Percentiles rank a stretch among this genome's conserved stretches.
Evolutionary conservation across 2,329 filamentous ascomycete genomes (phyloP).

Genomic region (Aspergillus novofumigatus): DNA sequence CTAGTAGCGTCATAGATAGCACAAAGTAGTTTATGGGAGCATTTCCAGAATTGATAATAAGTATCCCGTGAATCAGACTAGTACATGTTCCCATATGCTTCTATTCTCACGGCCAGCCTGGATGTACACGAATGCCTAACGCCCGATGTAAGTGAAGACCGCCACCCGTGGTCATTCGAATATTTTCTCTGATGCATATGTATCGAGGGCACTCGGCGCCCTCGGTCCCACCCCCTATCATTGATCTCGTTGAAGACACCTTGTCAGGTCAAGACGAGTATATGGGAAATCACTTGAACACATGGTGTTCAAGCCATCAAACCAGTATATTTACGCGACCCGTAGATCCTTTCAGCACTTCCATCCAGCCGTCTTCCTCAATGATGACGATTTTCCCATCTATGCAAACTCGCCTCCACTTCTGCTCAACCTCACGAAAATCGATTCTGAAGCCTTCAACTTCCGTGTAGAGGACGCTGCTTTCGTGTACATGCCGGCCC

Average conservation of each 20-base stretch:
- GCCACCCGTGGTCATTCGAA: not conserved
- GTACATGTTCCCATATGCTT: no score
- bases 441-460: conserved; percentile 64
- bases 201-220: not conserved
- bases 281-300: not conserved
- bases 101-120: no score
- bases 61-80: no score
- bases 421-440: conserved; percentile 55
- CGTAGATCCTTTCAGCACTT: conserved; percentile 44
- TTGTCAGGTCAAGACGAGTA: not conserved
- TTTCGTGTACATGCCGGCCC: conserved; percentile 52
- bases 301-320: conserved; percentile 6
- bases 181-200: not conserved
- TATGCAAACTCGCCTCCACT: conserved; percentile 85
- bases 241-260: not conserved
- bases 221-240: not conserved
- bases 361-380: conserved; percentile 66
- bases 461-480: conserved; percentile 64
- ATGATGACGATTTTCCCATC: conserved; percentile 83
- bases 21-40: no score
- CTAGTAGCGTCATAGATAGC: no score
- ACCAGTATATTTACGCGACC: conserved; percentile 17
- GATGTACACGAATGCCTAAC: no score
- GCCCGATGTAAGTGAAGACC: no score
- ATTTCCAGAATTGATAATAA: no score